A percentile compares a stretch with the other conserved stretches of the same genome.
Evolutionary conservation across 345 rosid genomes (phyloP).

Genomic region (Ceriops tagal): DNA sequence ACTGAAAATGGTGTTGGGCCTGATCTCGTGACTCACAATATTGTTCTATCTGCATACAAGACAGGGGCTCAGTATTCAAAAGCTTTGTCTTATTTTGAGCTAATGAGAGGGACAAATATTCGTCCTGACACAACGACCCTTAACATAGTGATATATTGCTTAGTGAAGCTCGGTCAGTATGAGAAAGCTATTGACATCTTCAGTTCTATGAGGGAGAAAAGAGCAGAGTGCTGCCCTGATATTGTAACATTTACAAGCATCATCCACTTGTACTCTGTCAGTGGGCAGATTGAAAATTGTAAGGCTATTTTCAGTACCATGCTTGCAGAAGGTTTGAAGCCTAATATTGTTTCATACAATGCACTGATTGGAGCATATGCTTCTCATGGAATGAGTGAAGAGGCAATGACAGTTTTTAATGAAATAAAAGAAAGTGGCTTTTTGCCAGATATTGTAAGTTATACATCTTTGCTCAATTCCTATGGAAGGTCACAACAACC

Average conservation of each 20-base stretch:
- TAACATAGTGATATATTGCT: constrained; percentile 76
- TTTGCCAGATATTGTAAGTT: constrained; percentile 75
- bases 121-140: constrained; percentile 82
- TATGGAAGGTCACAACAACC: constrained; percentile 88
- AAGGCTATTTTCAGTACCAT: constrained; percentile 63
- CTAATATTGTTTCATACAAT: constrained; percentile 75
- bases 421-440: constrained; percentile 61
- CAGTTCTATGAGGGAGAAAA: constrained; percentile 78
- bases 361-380: constrained; percentile 82
- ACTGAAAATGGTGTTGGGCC: constrained; percentile 97
- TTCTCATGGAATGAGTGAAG: constrained; percentile 71
- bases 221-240: constrained; percentile 65
- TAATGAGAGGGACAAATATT: constrained; percentile 82
- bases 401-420: constrained; percentile 66
- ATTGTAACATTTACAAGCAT: constrained; percentile 77
- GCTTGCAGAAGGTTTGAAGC: constrained; percentile 83
- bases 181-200: constrained; percentile 65
- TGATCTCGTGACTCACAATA: constrained; percentile 91
- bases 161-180: constrained; percentile 67
- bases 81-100: constrained; percentile 80
- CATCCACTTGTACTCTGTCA: constrained; percentile 65
- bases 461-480: constrained; percentile 77
- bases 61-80: constrained; percentile 69
- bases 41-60: constrained; percentile 83
- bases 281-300: constrained; percentile 75